Evolutionary conservation across 176 grass and related monocot species (phyloP).

Genomic region (Hordeum marinum): DNA sequence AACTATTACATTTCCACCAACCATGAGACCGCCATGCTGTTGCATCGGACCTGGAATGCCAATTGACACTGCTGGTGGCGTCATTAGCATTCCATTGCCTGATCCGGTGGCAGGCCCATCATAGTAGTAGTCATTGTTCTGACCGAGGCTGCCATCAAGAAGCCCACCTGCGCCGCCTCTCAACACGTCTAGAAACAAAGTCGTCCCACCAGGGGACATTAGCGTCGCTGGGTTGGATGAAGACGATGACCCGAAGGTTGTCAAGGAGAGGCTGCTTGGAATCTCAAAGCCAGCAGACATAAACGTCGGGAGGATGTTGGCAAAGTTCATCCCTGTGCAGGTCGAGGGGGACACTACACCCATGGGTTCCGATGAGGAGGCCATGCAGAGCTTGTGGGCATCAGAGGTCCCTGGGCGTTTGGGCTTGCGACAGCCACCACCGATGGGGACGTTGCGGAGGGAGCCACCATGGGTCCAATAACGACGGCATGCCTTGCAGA

Average conservation of each 20-base stretch:
- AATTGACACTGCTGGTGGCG: background rate
- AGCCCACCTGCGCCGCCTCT: constrained; percentile 9
- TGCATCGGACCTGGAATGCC: background rate
- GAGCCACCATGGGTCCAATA: constrained; percentile 43
- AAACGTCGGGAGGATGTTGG: background rate
- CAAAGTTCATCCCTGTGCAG: constrained; percentile 7
- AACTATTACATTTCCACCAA: background rate
- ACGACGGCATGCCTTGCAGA: constrained; percentile 46
- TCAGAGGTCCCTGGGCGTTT: background rate
- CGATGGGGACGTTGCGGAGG: constrained; percentile 35
- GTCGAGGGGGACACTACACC: background rate
- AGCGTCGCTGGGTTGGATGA: background rate
- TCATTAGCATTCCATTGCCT: constrained; percentile 4
- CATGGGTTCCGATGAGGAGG: background rate
- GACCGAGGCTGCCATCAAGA: background rate
- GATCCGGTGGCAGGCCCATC: background rate
- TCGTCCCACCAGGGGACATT: background rate
- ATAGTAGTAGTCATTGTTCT: background rate
- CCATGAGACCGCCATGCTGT: background rate
- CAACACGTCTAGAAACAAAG: constrained; percentile 25
- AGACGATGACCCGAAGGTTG: background rate
- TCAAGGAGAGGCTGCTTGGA: constrained; percentile 7
- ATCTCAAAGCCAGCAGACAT: background rate
- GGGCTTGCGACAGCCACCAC: constrained; percentile 37
- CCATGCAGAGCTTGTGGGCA: background rate